Evolutionary conservation across 1,284 basidiomycete genomes (phyloP).

Genomic region (Ganoderma sp.): DNA sequence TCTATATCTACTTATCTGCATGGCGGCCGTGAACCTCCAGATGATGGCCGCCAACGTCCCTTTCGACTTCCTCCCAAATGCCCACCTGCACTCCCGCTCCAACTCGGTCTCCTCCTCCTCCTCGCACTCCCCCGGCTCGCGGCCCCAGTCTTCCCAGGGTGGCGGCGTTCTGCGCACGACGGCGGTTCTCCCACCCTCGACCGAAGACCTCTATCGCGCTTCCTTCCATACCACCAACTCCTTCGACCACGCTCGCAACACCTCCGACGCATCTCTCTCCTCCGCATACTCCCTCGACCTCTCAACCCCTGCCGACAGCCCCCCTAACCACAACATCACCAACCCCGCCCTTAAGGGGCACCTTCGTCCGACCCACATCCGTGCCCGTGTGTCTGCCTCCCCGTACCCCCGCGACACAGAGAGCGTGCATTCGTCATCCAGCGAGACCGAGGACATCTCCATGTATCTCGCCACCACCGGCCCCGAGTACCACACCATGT

Average conservation of each 20-base stretch:
- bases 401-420: slow-evolving; percentile 84
- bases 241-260: slow-evolving; percentile 44
- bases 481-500: slow-evolving; percentile 62
- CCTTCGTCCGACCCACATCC: slow-evolving; percentile 73
- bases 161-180: slow-evolving; percentile 55
- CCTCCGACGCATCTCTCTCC: slow-evolving; percentile 47
- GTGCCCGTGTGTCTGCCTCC: slow-evolving; percentile 76
- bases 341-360: slow-evolving; percentile 76
- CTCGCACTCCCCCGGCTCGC: slow-evolving; percentile 70
- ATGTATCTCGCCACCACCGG: slow-evolving; percentile 68
- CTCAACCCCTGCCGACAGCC: slow-evolving; percentile 62
- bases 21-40: slow-evolving; percentile 78
- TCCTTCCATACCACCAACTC: slow-evolving; percentile 50
- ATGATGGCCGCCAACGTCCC: slow-evolving; percentile 67
- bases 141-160: slow-evolving; percentile 78
- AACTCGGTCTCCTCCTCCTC: slow-evolving; percentile 77
- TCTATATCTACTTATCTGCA: slow-evolving; percentile 43
- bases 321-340: slow-evolving; percentile 71
- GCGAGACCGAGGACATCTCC: slow-evolving; percentile 82
- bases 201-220: slow-evolving; percentile 72
- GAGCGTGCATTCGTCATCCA: slow-evolving; percentile 83
- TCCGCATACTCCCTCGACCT: slow-evolving; percentile 53
- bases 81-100: slow-evolving; percentile 72
- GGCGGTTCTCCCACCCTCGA: slow-evolving; percentile 52
- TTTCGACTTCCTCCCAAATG: slow-evolving; percentile 71